These are phyloP conservation scores for Thinopyrum obtusiflorum DNA, from an alignment of 202 grass and related monocot genomes.

Conservation along the genomic window DNA sequence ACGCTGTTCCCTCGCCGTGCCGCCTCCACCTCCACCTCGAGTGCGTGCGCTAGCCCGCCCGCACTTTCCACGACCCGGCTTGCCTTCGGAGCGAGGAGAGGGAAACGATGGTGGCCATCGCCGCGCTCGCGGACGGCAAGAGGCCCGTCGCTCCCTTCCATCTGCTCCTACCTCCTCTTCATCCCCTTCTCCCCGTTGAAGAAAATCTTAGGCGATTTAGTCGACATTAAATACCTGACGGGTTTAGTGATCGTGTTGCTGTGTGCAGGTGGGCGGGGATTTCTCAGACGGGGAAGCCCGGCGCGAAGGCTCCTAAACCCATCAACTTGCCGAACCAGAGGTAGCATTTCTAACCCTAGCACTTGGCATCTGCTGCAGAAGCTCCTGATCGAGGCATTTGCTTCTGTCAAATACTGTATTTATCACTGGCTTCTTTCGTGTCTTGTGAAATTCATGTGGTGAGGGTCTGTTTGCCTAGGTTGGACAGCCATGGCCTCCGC, in stretches of 20 bases:
- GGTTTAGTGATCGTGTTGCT: not conserved
- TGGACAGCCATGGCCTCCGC: slow-evolving; percentile 54
- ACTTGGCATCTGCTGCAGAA: not conserved
- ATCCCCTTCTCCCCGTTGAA: not conserved
- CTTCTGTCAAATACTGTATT: not conserved
- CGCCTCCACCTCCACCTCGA: not conserved
- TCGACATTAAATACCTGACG: not conserved
- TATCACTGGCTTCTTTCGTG: not conserved
- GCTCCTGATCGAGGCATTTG: not conserved
- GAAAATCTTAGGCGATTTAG: not conserved
- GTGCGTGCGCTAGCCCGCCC: not conserved
- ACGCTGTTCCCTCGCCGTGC: not conserved
- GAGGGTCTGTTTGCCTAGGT: slow-evolving; percentile 38
- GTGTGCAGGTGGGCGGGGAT: slow-evolving; percentile 39
- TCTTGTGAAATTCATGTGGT: slow-evolving; percentile 1
- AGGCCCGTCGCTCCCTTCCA: slow-evolving; percentile 1
- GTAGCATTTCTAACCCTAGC: slow-evolving; percentile 21
- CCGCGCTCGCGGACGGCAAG: slow-evolving; percentile 1
- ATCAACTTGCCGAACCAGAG: slow-evolving; percentile 40
- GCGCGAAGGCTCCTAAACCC: slow-evolving; percentile 44
- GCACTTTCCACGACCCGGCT: too few species aligned
- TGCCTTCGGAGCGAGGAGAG: not conserved
- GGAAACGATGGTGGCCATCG: slow-evolving; percentile 24
- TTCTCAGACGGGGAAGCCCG: slow-evolving; percentile 44
- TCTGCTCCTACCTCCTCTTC: not conserved